These are phyloP conservation scores for Podaxis mareebaensis DNA, from an alignment of 768 basidiomycete species.

Conservation along the genomic window DNA sequence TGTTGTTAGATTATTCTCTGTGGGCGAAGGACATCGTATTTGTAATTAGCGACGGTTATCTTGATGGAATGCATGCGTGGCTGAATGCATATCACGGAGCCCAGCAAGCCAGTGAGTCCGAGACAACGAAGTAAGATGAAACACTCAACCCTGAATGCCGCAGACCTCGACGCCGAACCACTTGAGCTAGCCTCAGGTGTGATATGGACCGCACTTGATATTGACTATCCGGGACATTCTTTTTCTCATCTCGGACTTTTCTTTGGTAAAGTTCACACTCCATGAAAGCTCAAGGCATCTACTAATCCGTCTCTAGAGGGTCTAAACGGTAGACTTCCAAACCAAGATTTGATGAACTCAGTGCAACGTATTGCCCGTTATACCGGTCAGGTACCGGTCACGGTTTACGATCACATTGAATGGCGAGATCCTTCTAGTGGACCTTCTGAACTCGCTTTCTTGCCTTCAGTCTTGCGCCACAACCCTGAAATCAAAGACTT, in stretches of 20 bases:
- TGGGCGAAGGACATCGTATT: slow-evolving; percentile 97
- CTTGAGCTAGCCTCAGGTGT: slow-evolving; percentile 76
- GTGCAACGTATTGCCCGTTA: slow-evolving; percentile 69
- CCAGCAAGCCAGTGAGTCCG: slow-evolving; percentile 57
- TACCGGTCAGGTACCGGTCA: slow-evolving; percentile 74
- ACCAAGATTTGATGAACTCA: slow-evolving; percentile 92
- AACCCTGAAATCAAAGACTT: slow-evolving; percentile 50
- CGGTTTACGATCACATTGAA: slow-evolving; percentile 79
- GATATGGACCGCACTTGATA: slow-evolving; percentile 92
- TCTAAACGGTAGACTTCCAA: slow-evolving; percentile 90
- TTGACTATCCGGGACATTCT: slow-evolving; percentile 97
- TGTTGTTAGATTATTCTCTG: slow-evolving; percentile 67
- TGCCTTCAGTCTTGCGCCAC: slow-evolving; percentile 45
- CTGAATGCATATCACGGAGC: slow-evolving; percentile 78
- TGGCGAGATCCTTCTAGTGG: slow-evolving; percentile 37
- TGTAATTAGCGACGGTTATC: slow-evolving; percentile 83
- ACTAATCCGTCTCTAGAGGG: slow-evolving; percentile 63
- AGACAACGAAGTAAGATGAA: neutral
- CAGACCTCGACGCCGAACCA: slow-evolving; percentile 68
- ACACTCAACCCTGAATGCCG: slow-evolving; percentile 3
- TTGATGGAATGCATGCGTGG: slow-evolving; percentile 95
- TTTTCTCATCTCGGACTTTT: slow-evolving; percentile 96
- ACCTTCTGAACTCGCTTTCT: slow-evolving; percentile 32
- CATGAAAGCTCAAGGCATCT: slow-evolving; percentile 2
- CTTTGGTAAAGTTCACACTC: slow-evolving; percentile 60